Conservation (phyloP, 257 asterid species). For the Lavandula angustifolia region DNA sequence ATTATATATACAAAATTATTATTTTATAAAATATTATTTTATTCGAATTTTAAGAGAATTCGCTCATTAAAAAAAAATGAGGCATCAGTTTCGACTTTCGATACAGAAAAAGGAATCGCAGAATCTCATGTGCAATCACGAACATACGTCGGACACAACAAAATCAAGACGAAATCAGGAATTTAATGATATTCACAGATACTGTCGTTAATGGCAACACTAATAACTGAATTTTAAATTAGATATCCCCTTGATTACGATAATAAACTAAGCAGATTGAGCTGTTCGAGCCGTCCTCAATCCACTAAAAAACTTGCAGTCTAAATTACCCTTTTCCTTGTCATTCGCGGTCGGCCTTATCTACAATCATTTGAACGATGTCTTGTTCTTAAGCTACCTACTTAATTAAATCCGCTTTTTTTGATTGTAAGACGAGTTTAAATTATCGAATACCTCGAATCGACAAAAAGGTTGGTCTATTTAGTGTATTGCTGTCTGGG, state of each 20-base stretch:
- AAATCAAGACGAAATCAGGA: no score
- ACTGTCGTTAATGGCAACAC: slow-evolving; percentile 7
- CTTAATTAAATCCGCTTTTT: not conserved
- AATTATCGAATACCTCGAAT: slow-evolving; percentile 15
- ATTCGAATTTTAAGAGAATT: no score
- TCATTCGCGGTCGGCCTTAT: slow-evolving; percentile 10
- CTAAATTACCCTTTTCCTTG: not conserved
- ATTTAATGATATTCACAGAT: not conserved
- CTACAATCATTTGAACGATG: not conserved
- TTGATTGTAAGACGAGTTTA: slow-evolving; percentile 18
- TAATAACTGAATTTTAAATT: not conserved
- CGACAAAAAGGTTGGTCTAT: slow-evolving; percentile 20
- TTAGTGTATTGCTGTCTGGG: slow-evolving; percentile 8
- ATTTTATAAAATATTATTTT: no score
- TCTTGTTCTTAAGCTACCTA: slow-evolving; percentile 11
- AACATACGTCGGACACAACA: no score
- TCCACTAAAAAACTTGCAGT: slow-evolving; percentile 14
- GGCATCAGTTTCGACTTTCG: no score
- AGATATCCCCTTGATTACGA: not conserved
- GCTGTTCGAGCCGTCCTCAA: slow-evolving; percentile 7
- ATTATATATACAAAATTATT: no score
- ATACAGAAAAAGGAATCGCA: no score
- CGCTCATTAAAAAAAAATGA: no score
- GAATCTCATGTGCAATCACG: no score
- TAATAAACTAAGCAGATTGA: not conserved